A percentile compares a stretch with the other conserved stretches of the same genome.
Evolutionary conservation across 495 filamentous ascomycete species (phyloP).

Genomic region (Neurospora sp.): DNA sequence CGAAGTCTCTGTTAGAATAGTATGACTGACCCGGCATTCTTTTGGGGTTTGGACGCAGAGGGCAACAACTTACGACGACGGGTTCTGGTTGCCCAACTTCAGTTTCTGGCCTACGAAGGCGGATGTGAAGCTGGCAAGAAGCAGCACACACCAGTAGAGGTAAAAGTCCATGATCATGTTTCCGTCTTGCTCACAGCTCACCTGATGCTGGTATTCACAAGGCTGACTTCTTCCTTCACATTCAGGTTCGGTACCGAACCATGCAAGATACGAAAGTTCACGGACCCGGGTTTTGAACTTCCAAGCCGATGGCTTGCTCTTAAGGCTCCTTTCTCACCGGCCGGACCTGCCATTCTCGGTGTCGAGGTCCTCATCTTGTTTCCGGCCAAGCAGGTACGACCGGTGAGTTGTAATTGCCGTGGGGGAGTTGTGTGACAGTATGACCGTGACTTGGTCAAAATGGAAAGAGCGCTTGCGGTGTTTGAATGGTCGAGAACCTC

Average conservation of each 20-base stretch:
- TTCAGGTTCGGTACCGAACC: not conserved
- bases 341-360: not conserved
- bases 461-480: not conserved
- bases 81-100: not conserved
- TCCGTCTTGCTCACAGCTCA: not conserved
- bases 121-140: not conserved
- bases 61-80: not conserved
- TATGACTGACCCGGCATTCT: not conserved
- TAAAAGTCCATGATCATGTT: not conserved
- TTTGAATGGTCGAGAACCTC: not conserved
- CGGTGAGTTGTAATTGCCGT: not conserved
- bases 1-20: not conserved
- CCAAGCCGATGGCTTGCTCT: not conserved
- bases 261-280: not conserved
- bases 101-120: not conserved
- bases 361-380: not conserved
- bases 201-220: not conserved
- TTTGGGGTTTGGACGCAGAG: not conserved
- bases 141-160: not conserved
- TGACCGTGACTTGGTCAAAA: not conserved
- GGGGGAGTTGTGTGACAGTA: not conserved
- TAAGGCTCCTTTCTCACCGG: not conserved
- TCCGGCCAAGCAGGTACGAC: not conserved
- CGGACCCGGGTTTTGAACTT: not conserved
- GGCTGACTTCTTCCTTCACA: not conserved